Conservation (phyloP, 768 basidiomycete species). For the Dioszegia crocea region DNA sequence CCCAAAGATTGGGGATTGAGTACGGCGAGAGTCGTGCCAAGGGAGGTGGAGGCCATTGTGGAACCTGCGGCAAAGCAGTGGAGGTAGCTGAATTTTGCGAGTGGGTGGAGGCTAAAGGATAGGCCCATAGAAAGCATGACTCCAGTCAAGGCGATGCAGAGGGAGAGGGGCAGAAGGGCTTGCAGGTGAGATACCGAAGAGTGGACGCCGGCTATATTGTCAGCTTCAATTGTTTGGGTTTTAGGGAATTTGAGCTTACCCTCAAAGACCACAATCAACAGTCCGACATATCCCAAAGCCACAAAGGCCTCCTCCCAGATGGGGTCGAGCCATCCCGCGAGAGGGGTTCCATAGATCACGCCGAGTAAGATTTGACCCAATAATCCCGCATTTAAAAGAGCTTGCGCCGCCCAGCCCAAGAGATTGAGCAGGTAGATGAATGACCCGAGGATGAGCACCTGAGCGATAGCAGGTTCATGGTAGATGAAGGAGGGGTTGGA, state of each 20-base stretch:
- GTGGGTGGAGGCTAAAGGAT: conserved; percentile 52
- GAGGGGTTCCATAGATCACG: conserved; percentile 58
- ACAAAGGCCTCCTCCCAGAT: conserved; percentile 55
- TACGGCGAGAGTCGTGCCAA: conserved; percentile 65
- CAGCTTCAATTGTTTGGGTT: background rate
- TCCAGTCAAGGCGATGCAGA: conserved; percentile 57
- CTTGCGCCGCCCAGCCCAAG: conserved; percentile 53
- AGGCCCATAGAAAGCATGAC: conserved; percentile 50
- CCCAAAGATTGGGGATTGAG: conserved; percentile 47
- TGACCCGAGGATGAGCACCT: conserved; percentile 55
- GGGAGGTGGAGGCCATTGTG: conserved; percentile 61
- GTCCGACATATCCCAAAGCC: conserved; percentile 53
- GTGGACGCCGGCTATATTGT: conserved; percentile 56
- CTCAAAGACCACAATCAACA: conserved; percentile 59
- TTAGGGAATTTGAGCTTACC: conserved; percentile 30
- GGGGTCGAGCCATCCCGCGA: conserved; percentile 53
- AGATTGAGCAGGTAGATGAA: conserved; percentile 59
- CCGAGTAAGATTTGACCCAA: conserved; percentile 60
- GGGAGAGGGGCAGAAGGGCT: conserved; percentile 55
- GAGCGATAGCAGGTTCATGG: conserved; percentile 45
- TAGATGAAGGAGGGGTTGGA: conserved; percentile 39
- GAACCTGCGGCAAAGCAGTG: conserved; percentile 63
- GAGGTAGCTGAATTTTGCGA: conserved; percentile 56
- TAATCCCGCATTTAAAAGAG: conserved; percentile 53
- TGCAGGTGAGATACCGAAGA: conserved; percentile 56